phyloP scores from a whole-genome alignment of 352 stramenopile species.

The Phytopythium montanum region DNA sequence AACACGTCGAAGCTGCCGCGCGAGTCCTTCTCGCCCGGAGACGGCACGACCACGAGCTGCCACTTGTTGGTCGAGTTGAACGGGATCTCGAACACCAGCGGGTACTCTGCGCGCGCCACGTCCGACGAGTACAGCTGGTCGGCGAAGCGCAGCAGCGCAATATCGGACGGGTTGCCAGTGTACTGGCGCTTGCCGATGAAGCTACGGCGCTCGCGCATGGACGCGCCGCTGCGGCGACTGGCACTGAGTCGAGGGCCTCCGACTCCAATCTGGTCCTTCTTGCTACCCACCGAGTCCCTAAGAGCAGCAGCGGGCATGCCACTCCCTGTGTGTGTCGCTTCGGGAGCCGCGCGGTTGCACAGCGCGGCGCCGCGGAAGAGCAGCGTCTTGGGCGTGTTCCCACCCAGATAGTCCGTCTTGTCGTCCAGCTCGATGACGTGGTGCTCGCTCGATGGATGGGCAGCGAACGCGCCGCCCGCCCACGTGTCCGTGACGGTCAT shows the following conservation, averaged over 20 bases:
- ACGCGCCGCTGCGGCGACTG: conserved; percentile 6
- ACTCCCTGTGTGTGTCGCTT: conserved; percentile 2
- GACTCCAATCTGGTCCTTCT: no score
- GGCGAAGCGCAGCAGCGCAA: conserved; percentile 42
- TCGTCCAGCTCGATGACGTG: conserved; percentile 31
- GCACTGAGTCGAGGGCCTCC: no score
- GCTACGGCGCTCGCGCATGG: conserved; percentile 15
- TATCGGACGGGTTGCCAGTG: conserved; percentile 47
- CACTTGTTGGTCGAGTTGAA: conserved; percentile 76
- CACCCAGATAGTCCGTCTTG: conserved; percentile 24
- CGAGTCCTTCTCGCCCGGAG: conserved; percentile 13
- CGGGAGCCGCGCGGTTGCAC: conserved; percentile 35
- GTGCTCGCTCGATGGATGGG: conserved; percentile 22
- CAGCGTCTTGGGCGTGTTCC: conserved; percentile 23
- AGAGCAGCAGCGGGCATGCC: not conserved
- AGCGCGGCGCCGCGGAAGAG: conserved; percentile 29
- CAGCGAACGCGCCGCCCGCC: conserved; percentile 24
- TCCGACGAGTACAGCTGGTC: conserved; percentile 36
- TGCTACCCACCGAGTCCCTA: no score
- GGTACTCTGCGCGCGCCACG: conserved; percentile 30
- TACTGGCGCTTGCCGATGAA: conserved; percentile 32
- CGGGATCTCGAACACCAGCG: conserved; percentile 48
- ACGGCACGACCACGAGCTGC: conserved; percentile 45
- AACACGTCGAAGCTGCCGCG: conserved; percentile 40
- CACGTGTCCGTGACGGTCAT: conserved; percentile 54